Conservation (phyloP, 2,329 filamentous ascomycete species). For the Trichoderma breve region DNA sequence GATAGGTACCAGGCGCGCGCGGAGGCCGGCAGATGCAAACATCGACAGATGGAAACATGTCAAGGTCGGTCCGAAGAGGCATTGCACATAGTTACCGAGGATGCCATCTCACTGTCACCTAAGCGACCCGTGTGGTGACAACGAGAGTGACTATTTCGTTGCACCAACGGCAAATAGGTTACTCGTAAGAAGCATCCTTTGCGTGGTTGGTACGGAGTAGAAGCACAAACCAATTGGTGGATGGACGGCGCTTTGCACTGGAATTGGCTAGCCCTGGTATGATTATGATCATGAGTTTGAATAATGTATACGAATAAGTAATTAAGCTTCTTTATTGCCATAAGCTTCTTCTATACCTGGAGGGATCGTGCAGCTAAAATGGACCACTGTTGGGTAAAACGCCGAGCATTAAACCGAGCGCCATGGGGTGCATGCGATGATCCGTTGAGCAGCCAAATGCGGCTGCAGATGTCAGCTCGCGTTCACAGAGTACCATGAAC, state of each 20-base stretch:
- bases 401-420: constrained; percentile 11
- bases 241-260: neutral
- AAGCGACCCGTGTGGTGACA: neutral
- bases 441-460: neutral
- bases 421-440: neutral
- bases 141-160: neutral
- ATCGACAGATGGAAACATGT: neutral
- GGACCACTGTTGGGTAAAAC: neutral
- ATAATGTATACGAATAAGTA: neutral
- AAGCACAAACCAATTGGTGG: neutral
- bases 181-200: neutral
- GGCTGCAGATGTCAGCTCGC: neutral
- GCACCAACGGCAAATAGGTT: neutral
- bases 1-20: neutral
- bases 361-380: neutral
- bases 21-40: neutral
- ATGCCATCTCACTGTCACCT: neutral
- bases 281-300: neutral
- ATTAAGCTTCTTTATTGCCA: constrained; percentile 9
- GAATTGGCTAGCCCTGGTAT: neutral
- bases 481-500: neutral
- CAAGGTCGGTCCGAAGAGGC: neutral
- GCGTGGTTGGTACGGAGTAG: neutral
- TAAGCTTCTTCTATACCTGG: neutral
- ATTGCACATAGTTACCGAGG: neutral